Evolutionary conservation across 192 early-diverging fungal species (phyloP).

Genomic region (Lobulomyces angularis): DNA sequence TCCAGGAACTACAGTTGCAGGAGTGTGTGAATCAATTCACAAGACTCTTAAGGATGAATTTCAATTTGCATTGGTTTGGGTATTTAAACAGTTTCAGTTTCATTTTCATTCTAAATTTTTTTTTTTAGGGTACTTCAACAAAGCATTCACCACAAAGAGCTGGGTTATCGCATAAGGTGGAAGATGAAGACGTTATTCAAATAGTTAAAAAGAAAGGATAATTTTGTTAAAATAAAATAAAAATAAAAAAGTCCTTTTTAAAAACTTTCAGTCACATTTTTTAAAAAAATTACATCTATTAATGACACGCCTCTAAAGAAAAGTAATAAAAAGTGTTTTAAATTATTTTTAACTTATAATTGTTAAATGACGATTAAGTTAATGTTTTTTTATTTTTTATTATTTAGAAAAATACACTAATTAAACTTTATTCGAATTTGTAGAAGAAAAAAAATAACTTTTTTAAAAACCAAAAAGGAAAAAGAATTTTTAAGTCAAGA

Average conservation of each 20-base stretch:
- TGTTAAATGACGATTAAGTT: neutral
- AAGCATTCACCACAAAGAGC: constrained; percentile 97
- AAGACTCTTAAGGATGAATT: constrained; percentile 74
- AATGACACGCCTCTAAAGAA: neutral
- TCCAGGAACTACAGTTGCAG: constrained; percentile 25
- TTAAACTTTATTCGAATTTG: no score
- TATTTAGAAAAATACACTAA: no score
- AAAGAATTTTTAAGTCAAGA: no score
- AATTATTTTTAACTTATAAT: neutral
- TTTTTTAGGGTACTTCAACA: constrained; percentile 69
- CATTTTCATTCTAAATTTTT: constrained; percentile 3
- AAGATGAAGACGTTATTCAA: constrained; percentile 92
- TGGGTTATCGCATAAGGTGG: constrained; percentile 59
- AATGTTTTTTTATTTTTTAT: constrained; percentile 2
- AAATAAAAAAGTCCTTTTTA: constrained; percentile 22
- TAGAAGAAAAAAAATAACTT: no score
- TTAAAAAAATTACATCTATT: neutral
- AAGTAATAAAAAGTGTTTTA: neutral
- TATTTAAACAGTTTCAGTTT: constrained; percentile 3
- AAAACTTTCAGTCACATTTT: neutral
- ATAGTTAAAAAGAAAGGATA: constrained; percentile 50
- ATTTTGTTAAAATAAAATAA: constrained; percentile 16
- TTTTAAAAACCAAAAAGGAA: no score
- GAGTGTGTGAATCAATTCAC: constrained; percentile 75
- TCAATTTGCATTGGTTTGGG: constrained; percentile 89